Conservation (phyloP, 2,329 filamentous ascomycete species). For the Pseudogymnoascus sp. region DNA sequence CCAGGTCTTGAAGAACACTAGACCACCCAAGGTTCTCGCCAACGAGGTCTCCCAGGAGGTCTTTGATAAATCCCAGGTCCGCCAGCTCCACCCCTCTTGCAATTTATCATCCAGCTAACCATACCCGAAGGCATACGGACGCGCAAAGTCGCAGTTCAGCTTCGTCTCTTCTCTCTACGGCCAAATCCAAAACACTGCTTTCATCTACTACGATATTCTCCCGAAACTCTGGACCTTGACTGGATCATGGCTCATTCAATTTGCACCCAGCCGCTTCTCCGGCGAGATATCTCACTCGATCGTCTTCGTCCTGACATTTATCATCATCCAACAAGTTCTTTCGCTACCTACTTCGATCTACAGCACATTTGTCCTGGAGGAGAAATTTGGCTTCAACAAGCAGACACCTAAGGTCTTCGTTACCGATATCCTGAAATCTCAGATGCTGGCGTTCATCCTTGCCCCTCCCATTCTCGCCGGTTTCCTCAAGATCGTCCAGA, state of each 20-base stretch:
- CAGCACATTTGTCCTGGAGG: slow-evolving; percentile 90
- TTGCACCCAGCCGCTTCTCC: slow-evolving; percentile 68
- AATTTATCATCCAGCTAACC: background rate
- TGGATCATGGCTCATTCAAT: slow-evolving; percentile 64
- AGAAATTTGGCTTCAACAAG: slow-evolving; percentile 98
- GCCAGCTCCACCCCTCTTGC: slow-evolving; percentile 12
- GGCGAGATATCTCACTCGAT: slow-evolving; percentile 94
- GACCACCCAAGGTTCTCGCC: slow-evolving; percentile 76
- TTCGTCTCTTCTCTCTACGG: slow-evolving; percentile 74
- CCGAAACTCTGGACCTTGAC: slow-evolving; percentile 84
- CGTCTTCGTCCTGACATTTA: slow-evolving; percentile 82
- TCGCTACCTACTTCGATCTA: slow-evolving; percentile 80
- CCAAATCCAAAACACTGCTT: slow-evolving; percentile 79
- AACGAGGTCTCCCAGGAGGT: slow-evolving; percentile 83
- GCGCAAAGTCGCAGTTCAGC: slow-evolving; percentile 87
- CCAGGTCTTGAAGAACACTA: slow-evolving; percentile 69
- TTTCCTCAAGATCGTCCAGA: slow-evolving; percentile 89
- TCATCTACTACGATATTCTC: slow-evolving; percentile 85
- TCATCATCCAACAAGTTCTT: slow-evolving; percentile 70
- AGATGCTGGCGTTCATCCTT: slow-evolving; percentile 70
- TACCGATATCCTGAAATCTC: slow-evolving; percentile 84
- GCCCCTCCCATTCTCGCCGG: slow-evolving; percentile 83
- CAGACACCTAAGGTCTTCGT: slow-evolving; percentile 85
- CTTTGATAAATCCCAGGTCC: slow-evolving; percentile 84
- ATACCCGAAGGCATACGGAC: slow-evolving; percentile 65